Evolutionary conservation across 2,329 filamentous ascomycete species (phyloP).

Genomic region (Cytospora mali): DNA sequence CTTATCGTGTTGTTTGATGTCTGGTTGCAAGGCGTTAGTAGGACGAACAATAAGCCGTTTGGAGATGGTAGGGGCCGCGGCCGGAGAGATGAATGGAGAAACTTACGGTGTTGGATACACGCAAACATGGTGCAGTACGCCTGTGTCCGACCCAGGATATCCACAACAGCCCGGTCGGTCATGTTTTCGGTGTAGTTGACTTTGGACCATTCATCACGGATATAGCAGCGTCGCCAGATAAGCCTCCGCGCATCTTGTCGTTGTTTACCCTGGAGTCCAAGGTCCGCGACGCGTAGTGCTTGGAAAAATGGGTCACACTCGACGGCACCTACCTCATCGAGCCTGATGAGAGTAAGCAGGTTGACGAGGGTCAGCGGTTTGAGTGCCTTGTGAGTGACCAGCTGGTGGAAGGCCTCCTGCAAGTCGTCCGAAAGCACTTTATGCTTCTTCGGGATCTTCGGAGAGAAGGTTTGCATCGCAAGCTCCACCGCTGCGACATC

Average conservation of each 20-base stretch:
- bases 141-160: slow-evolving; percentile 65
- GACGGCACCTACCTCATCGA: slow-evolving; percentile 54
- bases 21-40: slow-evolving; percentile 35
- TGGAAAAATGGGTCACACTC: slow-evolving; percentile 72
- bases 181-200: slow-evolving; percentile 79
- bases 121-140: slow-evolving; percentile 68
- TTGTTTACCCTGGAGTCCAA: slow-evolving; percentile 57
- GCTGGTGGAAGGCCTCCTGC: slow-evolving; percentile 66
- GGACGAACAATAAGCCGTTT: slow-evolving; percentile 26
- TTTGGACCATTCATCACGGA: slow-evolving; percentile 81
- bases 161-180: slow-evolving; percentile 68
- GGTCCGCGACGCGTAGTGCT: slow-evolving; percentile 65
- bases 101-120: slow-evolving; percentile 67
- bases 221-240: slow-evolving; percentile 86
- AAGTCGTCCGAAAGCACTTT: slow-evolving; percentile 72
- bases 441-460: slow-evolving; percentile 58
- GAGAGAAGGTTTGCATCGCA: slow-evolving; percentile 68
- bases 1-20: slow-evolving; percentile 41
- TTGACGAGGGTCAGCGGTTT: slow-evolving; percentile 69
- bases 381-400: slow-evolving; percentile 74
- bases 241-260: slow-evolving; percentile 59
- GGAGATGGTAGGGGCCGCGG: no score
- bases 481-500: slow-evolving; percentile 76
- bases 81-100: background rate
- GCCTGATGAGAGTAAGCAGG: slow-evolving; percentile 72